phyloP scores from a whole-genome alignment of 2,329 filamentous ascomycete genomes.

The Apiospora pterosperma region DNA sequence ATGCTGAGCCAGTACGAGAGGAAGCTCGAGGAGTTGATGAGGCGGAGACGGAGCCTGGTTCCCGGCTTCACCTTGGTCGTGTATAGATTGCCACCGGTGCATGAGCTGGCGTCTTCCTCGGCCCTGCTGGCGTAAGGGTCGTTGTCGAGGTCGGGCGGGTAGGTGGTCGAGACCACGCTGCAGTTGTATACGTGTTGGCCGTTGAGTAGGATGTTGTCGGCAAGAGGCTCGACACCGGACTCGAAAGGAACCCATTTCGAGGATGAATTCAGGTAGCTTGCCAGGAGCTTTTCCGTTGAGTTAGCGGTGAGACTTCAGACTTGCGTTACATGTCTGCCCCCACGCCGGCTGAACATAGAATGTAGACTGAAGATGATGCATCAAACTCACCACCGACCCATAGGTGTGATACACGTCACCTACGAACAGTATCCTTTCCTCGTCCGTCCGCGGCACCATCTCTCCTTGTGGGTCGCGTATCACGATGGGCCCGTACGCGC shows the following conservation, averaged over 20 bases:
- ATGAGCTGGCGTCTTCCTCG: conserved; percentile 27
- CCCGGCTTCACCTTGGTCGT: conserved; percentile 19
- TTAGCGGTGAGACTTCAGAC: background rate
- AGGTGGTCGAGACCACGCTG: conserved; percentile 25
- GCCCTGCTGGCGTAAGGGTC: conserved; percentile 16
- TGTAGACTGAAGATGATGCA: background rate
- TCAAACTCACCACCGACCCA: conserved; percentile 25
- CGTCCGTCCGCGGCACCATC: conserved; percentile 24
- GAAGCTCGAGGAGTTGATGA: conserved; percentile 38
- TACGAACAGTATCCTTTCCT: conserved; percentile 35
- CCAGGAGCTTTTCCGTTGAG: conserved; percentile 16
- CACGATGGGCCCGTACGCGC: conserved; percentile 59
- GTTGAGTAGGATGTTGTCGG: conserved; percentile 38
- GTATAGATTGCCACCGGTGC: conserved; percentile 20
- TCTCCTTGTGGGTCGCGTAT: conserved; percentile 31
- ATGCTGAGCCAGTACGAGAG: conserved; percentile 35
- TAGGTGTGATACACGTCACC: conserved; percentile 36
- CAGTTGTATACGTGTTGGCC: conserved; percentile 35
- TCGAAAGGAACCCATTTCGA: conserved; percentile 30
- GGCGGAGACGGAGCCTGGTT: conserved; percentile 24
- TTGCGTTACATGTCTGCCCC: too few species aligned
- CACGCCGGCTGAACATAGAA: too few species aligned
- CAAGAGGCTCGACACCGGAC: conserved; percentile 36
- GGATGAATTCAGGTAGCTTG: conserved; percentile 29
- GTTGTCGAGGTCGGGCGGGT: conserved; percentile 14